A percentile compares a stretch with the other conserved stretches of the same genome.
Conservation (phyloP, 1,284 basidiomycete species). For the Phylloboletellus chloephorus region DNA sequence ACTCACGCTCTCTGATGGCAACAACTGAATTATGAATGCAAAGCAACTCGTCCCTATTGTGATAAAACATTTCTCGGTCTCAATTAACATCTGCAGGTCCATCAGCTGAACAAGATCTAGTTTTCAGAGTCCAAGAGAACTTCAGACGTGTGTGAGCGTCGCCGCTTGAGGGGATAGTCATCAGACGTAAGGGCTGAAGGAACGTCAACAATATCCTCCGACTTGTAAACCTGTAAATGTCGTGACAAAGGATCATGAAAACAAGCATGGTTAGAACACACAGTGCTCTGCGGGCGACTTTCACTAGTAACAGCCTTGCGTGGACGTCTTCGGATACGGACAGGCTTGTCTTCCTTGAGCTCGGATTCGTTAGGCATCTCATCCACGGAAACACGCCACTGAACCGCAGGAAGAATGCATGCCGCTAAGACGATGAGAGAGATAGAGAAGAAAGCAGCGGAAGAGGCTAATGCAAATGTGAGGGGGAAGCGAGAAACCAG, state of each 20-base stretch:
- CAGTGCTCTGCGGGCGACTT: constrained; percentile 19
- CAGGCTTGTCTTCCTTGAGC: constrained; percentile 21
- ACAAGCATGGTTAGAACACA: constrained; percentile 13
- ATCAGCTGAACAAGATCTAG: constrained; percentile 16
- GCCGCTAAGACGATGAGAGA: constrained; percentile 35
- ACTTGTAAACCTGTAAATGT: constrained; percentile 24
- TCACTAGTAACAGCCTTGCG: constrained; percentile 19
- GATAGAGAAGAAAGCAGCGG: constrained; percentile 37
- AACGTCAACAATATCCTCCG: constrained; percentile 25
- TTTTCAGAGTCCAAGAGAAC: constrained; percentile 30
- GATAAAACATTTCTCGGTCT: constrained; percentile 17
- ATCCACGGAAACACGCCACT: constrained; percentile 24
- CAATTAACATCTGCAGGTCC: constrained; percentile 12
- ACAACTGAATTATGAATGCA: constrained; percentile 11
- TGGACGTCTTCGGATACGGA: constrained; percentile 24
- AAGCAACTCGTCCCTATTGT: constrained; percentile 25
- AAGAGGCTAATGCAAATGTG: constrained; percentile 39
- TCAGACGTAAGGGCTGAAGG: constrained; percentile 21
- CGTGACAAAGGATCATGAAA: constrained; percentile 14
- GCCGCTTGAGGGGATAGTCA: constrained; percentile 34
- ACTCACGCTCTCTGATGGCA: too few species aligned
- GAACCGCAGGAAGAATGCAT: constrained; percentile 48
- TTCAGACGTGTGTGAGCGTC: constrained; percentile 37
- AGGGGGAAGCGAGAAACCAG: constrained; percentile 66
- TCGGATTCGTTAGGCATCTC: constrained; percentile 12